phyloP scores from a whole-genome alignment of 2,329 filamentous ascomycete genomes.

The Xylariaceae sp. region DNA sequence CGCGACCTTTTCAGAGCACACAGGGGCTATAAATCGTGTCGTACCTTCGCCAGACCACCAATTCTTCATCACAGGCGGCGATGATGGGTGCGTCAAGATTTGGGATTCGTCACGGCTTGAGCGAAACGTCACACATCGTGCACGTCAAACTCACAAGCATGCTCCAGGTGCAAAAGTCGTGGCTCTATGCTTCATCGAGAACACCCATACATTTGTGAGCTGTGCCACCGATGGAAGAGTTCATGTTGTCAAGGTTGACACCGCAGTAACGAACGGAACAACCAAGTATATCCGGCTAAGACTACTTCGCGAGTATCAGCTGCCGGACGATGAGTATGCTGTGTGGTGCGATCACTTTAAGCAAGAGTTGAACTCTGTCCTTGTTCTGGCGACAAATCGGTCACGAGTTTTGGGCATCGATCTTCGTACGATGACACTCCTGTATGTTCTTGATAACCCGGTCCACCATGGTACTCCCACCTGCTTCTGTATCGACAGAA shows the following conservation, averaged over 20 bases:
- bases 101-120: constrained; percentile 93
- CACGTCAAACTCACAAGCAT: constrained; percentile 83
- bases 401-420: constrained; percentile 85
- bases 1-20: constrained; percentile 87
- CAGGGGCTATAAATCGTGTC: constrained; percentile 78
- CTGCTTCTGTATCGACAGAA: constrained; percentile 85
- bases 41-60: constrained; percentile 84
- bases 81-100: constrained; percentile 87
- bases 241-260: constrained; percentile 81
- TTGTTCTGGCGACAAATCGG: constrained; percentile 83
- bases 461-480: constrained; percentile 90
- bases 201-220: constrained; percentile 90
- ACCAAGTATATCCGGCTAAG: constrained; percentile 78
- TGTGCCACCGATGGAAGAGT: constrained; percentile 89
- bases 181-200: constrained; percentile 87
- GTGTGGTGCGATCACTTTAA: constrained; percentile 94
- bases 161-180: constrained; percentile 71
- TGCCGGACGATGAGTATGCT: constrained; percentile 73
- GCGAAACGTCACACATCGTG: constrained; percentile 85
- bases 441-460: constrained; percentile 83
- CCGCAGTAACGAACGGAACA: constrained; percentile 48
- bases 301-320: constrained; percentile 77
- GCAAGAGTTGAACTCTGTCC: constrained; percentile 76
- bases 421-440: constrained; percentile 78
- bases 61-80: constrained; percentile 92